A percentile compares a stretch with the other conserved stretches of the same genome.
Conservation (phyloP, 495 filamentous ascomycete species). For the Aspergillus ellipticus region DNA sequence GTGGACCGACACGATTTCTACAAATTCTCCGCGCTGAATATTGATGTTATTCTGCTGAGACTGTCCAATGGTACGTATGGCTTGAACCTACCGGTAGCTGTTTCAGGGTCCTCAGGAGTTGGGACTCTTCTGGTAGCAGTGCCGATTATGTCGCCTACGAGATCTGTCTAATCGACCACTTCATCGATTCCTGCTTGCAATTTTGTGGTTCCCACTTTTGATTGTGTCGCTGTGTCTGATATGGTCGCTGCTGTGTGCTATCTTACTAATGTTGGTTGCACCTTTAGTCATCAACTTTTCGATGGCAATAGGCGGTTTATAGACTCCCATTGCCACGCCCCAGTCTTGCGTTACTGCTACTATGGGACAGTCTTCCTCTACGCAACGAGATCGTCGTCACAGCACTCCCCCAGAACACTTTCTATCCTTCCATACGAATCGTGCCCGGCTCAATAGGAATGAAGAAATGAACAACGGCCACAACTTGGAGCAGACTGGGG, state of each 20-base stretch:
- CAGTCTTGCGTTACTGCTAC: constrained; percentile 26
- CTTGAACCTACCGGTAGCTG: background rate
- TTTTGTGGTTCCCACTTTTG: background rate
- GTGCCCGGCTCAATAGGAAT: constrained; percentile 30
- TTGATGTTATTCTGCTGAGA: constrained; percentile 6
- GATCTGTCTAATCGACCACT: constrained; percentile 6
- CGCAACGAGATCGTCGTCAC: constrained; percentile 36
- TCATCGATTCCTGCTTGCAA: background rate
- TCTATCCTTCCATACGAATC: constrained; percentile 20
- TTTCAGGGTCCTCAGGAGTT: background rate
- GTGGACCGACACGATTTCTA: background rate
- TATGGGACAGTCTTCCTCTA: constrained; percentile 51
- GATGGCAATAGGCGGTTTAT: constrained; percentile 34
- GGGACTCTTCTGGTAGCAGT: constrained; percentile 1
- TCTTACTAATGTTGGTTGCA: constrained; percentile 21
- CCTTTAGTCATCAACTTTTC: constrained; percentile 20
- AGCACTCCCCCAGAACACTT: constrained; percentile 21
- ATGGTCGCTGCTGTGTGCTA: background rate
- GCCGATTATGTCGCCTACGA: constrained; percentile 8
- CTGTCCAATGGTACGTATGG: constrained; percentile 22
- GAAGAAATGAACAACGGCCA: constrained; percentile 41
- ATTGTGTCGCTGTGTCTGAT: background rate
- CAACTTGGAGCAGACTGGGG: constrained; percentile 27
- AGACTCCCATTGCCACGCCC: constrained; percentile 18
- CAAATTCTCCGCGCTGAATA: background rate